Percentiles rank a stretch among this genome's conserved stretches.
These are phyloP conservation scores for Podaxis pistillaris DNA, from an alignment of 768 basidiomycete species.

Conservation along the genomic window DNA sequence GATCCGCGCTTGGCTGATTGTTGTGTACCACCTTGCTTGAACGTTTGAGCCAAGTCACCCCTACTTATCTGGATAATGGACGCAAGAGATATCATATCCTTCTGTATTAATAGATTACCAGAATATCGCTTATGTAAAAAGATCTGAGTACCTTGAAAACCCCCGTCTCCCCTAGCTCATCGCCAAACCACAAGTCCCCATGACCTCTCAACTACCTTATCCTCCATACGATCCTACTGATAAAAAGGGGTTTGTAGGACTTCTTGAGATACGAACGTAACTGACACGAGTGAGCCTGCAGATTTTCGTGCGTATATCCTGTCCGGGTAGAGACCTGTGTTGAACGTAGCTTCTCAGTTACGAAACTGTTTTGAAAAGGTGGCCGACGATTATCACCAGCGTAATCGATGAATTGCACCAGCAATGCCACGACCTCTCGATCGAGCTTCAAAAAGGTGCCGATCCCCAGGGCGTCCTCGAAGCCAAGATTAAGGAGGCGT, in stretches of 20 bases:
- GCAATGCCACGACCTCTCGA: slow-evolving; percentile 59
- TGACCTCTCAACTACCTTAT: slow-evolving; percentile 42
- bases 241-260: slow-evolving; percentile 45
- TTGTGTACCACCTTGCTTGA: neutral
- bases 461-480: slow-evolving; percentile 27
- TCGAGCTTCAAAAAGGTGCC: slow-evolving; percentile 30
- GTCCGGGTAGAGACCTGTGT: neutral
- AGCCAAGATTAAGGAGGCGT: slow-evolving; percentile 68
- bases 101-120: neutral
- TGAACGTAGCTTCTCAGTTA: slow-evolving; percentile 45
- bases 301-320: neutral
- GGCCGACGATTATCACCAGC: slow-evolving; percentile 82
- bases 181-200: neutral
- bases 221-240: slow-evolving; percentile 77
- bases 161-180: neutral
- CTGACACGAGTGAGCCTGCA: slow-evolving; percentile 49
- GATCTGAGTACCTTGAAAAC: neutral
- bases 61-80: neutral
- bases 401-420: slow-evolving; percentile 77
- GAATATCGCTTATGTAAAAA: slow-evolving; percentile 7
- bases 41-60: neutral
- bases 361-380: slow-evolving; percentile 74
- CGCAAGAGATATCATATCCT: neutral
- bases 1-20: neutral
- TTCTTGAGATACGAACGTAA: slow-evolving; percentile 15